Evolutionary conservation across 2,329 filamentous ascomycete species (phyloP).

Genomic region (Cytospora paraplurivora): DNA sequence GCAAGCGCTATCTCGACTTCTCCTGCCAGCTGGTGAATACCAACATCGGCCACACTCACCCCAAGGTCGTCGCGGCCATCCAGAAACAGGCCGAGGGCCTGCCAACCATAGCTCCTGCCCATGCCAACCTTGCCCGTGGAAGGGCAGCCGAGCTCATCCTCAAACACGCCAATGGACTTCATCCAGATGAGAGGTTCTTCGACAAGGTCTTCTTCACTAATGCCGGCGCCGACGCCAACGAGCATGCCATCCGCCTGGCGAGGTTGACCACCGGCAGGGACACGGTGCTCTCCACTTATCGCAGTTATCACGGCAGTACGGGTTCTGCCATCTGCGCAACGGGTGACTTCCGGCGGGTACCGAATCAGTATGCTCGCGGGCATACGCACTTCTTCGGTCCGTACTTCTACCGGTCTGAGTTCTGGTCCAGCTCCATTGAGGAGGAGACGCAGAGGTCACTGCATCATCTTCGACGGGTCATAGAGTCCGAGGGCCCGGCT

Average conservation of each 20-base stretch:
- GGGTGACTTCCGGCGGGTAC: slow-evolving; percentile 33
- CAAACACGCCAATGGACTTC: slow-evolving; percentile 23
- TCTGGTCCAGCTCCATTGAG: slow-evolving; percentile 25
- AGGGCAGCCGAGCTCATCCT: slow-evolving; percentile 27
- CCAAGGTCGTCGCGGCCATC: slow-evolving; percentile 28
- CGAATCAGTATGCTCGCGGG: slow-evolving; percentile 27
- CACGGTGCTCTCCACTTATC: slow-evolving; percentile 28
- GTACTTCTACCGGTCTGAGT: slow-evolving; percentile 26
- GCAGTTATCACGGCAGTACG: slow-evolving; percentile 34
- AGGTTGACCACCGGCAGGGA: slow-evolving; percentile 26
- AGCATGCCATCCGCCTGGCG: slow-evolving; percentile 28
- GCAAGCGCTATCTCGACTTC: slow-evolving; percentile 29
- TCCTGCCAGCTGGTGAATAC: slow-evolving; percentile 28
- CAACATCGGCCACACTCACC: slow-evolving; percentile 27
- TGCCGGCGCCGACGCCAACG: slow-evolving; percentile 27
- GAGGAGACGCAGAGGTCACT: slow-evolving; percentile 25
- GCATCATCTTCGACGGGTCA: slow-evolving; percentile 26
- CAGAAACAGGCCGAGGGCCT: slow-evolving; percentile 24
- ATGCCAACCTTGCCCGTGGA: slow-evolving; percentile 27
- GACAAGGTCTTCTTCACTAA: slow-evolving; percentile 29
- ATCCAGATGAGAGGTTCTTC: slow-evolving; percentile 10
- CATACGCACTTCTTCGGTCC: slow-evolving; percentile 28
- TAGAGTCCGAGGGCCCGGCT: slow-evolving; percentile 24
- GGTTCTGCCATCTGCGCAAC: slow-evolving; percentile 29
- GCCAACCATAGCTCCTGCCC: slow-evolving; percentile 24